Evolutionary conservation across 495 filamentous ascomycete genomes (phyloP), one percentile per base, ranked within the genome.

Genomic region (Lindgomyces ingoldianus): DNA sequence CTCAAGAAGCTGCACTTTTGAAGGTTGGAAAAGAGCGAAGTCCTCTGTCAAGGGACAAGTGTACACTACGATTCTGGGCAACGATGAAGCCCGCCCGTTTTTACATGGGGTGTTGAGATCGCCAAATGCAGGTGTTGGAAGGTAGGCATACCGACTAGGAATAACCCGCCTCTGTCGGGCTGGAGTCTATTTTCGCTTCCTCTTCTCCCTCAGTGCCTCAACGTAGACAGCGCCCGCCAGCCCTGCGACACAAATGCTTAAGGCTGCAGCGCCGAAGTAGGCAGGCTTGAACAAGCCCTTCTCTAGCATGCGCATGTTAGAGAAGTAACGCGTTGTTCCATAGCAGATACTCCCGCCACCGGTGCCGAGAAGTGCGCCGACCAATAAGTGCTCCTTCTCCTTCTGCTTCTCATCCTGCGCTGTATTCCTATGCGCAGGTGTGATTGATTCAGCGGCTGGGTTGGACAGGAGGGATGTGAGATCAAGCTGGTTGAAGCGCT

Each of bases 241-340:
- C 29, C 48, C 59, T 21, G 59, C 48, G 45, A 53, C 41, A 41
- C 21, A 24, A 14, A 55, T 29, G 18, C 48, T 54, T 21, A 53
- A 18, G 27, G 29, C 48, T 12, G 50, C 59, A 24, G 50, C 49
- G 19, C 59, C 59, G 11, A 54, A 53, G 18, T 54, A 54, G 18
- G 48, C 49, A 42, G 72, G 72, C 47, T 64, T 57, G 63, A 68
- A 74, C 29, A 69, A 22, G 21, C 70, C 70, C 51, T 54, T 59
- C 51, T 71, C 55, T 16, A 74, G 57, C 41, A 62, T 50, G 1
- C 65, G 25, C 62, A 74, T 55, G n/a, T 59, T 57, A 2, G 60
- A 55, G 42, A 72, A 74, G 51, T 74, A 74, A n/a, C 72, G 60
- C 47, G 47, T 52, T 3, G 67, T 72, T 1, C 70, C 72, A 57